Conservation (phyloP, 306 rosid species). For the Begonia fuchsioides region DNA sequence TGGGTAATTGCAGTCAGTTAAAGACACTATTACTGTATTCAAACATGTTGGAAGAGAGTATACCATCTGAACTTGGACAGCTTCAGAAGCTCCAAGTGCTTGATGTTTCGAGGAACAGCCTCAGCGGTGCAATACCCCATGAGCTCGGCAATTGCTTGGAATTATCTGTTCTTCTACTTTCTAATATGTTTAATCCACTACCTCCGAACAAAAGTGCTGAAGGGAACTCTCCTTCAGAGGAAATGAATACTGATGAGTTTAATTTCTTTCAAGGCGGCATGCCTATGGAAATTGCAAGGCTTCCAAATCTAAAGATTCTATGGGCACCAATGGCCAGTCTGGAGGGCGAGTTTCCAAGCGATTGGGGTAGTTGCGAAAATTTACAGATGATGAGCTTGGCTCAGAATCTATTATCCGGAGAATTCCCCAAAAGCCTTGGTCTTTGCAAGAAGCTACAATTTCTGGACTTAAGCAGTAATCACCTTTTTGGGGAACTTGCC, state of each 20-base stretch:
- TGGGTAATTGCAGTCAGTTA: slow-evolving; percentile 60
- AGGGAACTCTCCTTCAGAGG: slow-evolving; percentile 21
- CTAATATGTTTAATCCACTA: slow-evolving; percentile 42
- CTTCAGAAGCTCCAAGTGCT: slow-evolving; percentile 48
- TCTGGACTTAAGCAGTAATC: slow-evolving; percentile 55
- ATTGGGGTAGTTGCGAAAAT: slow-evolving; percentile 57
- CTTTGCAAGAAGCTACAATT: slow-evolving; percentile 52
- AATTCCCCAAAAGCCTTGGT: slow-evolving; percentile 32
- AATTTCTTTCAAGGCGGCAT: slow-evolving; percentile 66
- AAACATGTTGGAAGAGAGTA: slow-evolving; percentile 47
- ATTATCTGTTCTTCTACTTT: slow-evolving; percentile 59
- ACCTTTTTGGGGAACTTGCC: slow-evolving; percentile 47
- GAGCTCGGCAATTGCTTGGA: slow-evolving; percentile 56
- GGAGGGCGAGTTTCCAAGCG: slow-evolving; percentile 37
- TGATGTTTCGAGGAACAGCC: slow-evolving; percentile 81
- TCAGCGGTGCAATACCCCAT: slow-evolving; percentile 43
- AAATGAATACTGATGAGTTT: slow-evolving; percentile 33
- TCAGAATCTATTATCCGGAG: slow-evolving; percentile 51
- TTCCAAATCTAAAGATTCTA: slow-evolving; percentile 58
- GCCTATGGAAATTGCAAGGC: slow-evolving; percentile 38
- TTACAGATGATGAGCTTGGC: slow-evolving; percentile 75
- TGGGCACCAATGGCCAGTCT: slow-evolving; percentile 80
- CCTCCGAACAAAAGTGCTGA: slow-evolving; percentile 16
- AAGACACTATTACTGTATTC: slow-evolving; percentile 53
- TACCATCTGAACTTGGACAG: slow-evolving; percentile 52